Evolutionary conservation across 768 basidiomycete species (phyloP).

Genomic region (Boletus tylopilopsis): DNA sequence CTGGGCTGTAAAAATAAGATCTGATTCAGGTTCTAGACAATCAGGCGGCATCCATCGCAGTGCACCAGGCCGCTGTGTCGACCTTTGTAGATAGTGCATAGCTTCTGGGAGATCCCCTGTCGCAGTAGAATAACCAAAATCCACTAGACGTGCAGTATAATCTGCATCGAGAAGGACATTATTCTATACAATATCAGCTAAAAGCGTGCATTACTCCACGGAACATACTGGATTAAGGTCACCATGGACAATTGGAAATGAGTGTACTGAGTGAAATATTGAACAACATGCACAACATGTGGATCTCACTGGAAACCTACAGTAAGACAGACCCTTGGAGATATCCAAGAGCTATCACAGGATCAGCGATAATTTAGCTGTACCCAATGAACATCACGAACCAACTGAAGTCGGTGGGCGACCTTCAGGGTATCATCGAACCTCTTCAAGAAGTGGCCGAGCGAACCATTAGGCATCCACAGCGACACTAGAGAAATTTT

Average conservation of each 20-base stretch:
- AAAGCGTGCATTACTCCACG: neutral
- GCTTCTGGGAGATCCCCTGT: neutral
- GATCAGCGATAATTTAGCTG: neutral
- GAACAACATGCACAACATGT: neutral
- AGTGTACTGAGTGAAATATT: neutral
- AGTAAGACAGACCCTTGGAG: neutral
- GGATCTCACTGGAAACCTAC: neutral
- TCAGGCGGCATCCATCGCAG: neutral
- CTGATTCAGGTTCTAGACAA: neutral
- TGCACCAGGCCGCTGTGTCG: neutral
- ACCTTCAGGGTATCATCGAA: neutral
- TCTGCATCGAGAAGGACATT: neutral
- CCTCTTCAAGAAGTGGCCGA: neutral
- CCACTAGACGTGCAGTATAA: neutral
- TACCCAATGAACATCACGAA: neutral
- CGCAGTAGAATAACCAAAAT: neutral
- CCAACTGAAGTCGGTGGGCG: neutral
- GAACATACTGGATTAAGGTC: neutral
- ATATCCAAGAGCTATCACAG: neutral
- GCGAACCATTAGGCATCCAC: neutral
- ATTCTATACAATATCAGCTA: neutral
- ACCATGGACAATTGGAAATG: neutral
- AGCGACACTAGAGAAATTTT: neutral
- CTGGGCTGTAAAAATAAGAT: neutral
- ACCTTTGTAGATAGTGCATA: neutral